Evolutionary conservation across 352 stramenopile species (phyloP), one percentile per base, ranked within the genome.

Genomic region (Lagenidium sp.): DNA sequence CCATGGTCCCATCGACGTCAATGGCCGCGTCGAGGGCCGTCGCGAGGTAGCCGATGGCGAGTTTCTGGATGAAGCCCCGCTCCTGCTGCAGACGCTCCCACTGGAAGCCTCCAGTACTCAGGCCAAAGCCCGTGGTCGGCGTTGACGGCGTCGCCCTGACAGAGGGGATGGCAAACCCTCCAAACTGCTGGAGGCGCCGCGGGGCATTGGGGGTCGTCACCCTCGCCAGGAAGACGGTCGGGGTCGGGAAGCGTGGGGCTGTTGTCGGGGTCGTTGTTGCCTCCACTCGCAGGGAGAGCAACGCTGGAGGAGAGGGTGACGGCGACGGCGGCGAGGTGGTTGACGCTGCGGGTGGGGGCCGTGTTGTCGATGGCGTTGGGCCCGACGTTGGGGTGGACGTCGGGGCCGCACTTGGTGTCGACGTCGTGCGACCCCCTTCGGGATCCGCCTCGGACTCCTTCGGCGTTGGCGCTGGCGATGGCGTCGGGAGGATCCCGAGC

Each of bases 331-430:
- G 65, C 16, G 6, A 46, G 30, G 38, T 61, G 53, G 12, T 76
- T 53, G 36, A 66, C 45, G 34, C 60, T 41, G 48, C 57, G 76
- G 28, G 63, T 36, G 20, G 74, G 73, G 49, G 62, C 68, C 4
- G 54, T 70, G 16, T 73, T 65, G 22, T 52, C 41, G 3, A 73
- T 35, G 3, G 65, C 41, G 30, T 59, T 59, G 16, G 38, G 67
- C 28, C 47, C 42, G 16, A 30, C 13, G 26, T 56, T 41, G 6
- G 23, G 21, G 22, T 40, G 39, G 12, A 11, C 11, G 28, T 32
- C 15, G 28, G 28, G 8, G 28, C 15, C 8, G 28, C 28, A 32
- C 28, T 32, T 32, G 8, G 28, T n/a, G n/a, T n/a, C n/a, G n/a
- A n/a, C n/a, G n/a, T n/a, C n/a, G n/a, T n/a, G n/a, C n/a, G n/a